Evolutionary conservation across 2,329 filamentous ascomycete genomes (phyloP).

Genomic region (Fusarium udum): DNA sequence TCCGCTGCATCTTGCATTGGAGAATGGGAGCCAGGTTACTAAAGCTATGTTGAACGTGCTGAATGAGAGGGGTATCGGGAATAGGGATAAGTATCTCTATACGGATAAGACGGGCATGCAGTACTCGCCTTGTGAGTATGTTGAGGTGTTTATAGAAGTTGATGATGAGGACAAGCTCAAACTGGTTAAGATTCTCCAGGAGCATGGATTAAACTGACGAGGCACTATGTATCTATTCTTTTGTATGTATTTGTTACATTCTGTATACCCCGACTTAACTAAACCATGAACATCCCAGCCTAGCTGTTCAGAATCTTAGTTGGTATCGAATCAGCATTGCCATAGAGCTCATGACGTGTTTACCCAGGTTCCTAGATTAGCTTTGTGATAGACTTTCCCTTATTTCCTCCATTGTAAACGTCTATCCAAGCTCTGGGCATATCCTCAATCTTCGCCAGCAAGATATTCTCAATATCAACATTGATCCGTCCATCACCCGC

Average conservation of each 20-base stretch:
- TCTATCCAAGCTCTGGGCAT: slow-evolving; percentile 18
- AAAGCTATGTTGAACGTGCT: slow-evolving; percentile 1
- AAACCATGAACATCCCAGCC: accelerated
- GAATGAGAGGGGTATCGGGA: not conserved
- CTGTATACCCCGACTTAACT: not conserved
- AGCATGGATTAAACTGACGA: not conserved
- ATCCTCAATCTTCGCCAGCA: slow-evolving; percentile 11
- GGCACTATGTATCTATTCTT: not conserved
- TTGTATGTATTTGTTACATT: accelerated
- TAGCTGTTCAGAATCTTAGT: no score
- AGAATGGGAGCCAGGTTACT: slow-evolving; percentile 10
- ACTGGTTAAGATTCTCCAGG: not conserved
- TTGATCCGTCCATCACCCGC: slow-evolving; percentile 3
- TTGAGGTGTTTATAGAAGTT: slow-evolving; percentile 11
- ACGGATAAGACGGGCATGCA: slow-evolving; percentile 8
- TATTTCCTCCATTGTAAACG: slow-evolving; percentile 15
- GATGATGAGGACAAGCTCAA: slow-evolving; percentile 13
- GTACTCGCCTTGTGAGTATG: slow-evolving; percentile 16
- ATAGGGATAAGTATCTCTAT: slow-evolving; percentile 6
- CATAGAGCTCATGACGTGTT: not conserved
- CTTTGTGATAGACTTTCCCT: slow-evolving; percentile 18
- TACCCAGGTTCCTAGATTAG: not conserved
- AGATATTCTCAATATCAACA: slow-evolving; percentile 8
- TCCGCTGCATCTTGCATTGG: slow-evolving; percentile 8
- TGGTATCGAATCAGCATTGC: no score